Base-by-base conservation (phyloP, 306 rosid genomes). In the Trichosanthes cucumerina region DNA sequence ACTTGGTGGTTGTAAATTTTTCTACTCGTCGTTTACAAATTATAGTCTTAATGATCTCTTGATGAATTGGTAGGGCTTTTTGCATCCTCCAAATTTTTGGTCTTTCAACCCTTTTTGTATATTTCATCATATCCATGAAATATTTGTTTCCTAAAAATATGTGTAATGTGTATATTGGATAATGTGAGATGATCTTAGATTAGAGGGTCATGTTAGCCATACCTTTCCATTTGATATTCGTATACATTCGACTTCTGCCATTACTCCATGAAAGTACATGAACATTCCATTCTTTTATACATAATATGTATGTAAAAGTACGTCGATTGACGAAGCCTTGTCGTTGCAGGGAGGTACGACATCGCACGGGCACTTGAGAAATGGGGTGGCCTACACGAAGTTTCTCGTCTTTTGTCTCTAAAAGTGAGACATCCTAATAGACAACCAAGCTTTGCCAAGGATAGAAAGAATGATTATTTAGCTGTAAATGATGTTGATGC, bases 371-470 rank as follows among this genome's bases (percentile, higher is more conserved):
- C 97, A 1, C 59, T 95, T 69, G 99, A 95, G 81, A 95, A 91
- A 77, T 92, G 97, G 99, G 99, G 99, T 1, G 99, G 99, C 28
- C 91, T 95, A 36, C 92, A 81, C 70, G 96, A 95, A 82, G 99
- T 95, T 80, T 89, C 97, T 18, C 96, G 97, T 9, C 97, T 95
- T 78, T 79, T 95, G 47, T 86, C 97, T 1, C 91, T 95, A 23
- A 87, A 92, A 79, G 88, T 81, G 79, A 92, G 97, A 81, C 87
- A 83, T 77, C 89, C 87, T 38, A 87, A 87, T 63, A 85, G 92
- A 82, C 92, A 85, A 64, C 79, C 83, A 47, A 80, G 54, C 80
- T 72, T 75, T 71, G 80, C 63, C 59, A 87, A 82, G 59, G 96
- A 88, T 79, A 91, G 76, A 85, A 89, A 85, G 86, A 79, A 19